Base-by-base conservation (phyloP, 1,139 yeast species). In the Kodamaea fungicola region DNA sequence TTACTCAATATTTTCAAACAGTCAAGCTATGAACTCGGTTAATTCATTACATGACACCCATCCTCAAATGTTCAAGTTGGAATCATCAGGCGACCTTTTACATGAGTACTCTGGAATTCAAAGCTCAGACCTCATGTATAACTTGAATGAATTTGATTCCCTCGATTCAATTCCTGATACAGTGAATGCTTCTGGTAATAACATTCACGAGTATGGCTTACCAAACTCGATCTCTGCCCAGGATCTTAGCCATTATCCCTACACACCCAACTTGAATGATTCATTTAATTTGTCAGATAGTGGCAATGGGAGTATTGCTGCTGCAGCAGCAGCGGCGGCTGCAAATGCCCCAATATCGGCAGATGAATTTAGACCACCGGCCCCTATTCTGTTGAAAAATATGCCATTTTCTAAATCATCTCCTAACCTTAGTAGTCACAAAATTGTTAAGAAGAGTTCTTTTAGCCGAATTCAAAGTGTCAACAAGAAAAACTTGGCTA, bases 81-180 rank as follows among this genome's bases (percentile, higher is more conserved):
- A 52, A 22, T 44, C 49, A 3, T 46, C 51, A 19, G 33, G 48
- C 22, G 57, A 47, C 29, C 37, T 47, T 30, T 40, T 46, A 35
- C 45, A 43, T 36, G 45, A 46, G 16, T 44, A 45, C 33, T 44
- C 48, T 33, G 35, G 25, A 13, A 7, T 35, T 16, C 46, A 42
- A 13, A 38, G 40, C 10, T 30, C 46, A 34, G 62, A 57, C 34
- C 50, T 57, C 31, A 46, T 61, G 47, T 59, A 59, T 41, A 54
- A 52, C 38, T 38, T 50, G 30, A 46, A 50, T 19, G 66, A 61
- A 28, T 56, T 56, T 34, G 64, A 61, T 22, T 55, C 62, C 2
- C 49, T 61, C 22, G 66, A 62, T 25, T 54, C 60, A 4, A 54
- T 61, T 29, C 62, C 62, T 6, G 63, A 61, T 30, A 30, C 34